Conservation (phyloP, 345 rosid species). For the Salix purpurea region DNA sequence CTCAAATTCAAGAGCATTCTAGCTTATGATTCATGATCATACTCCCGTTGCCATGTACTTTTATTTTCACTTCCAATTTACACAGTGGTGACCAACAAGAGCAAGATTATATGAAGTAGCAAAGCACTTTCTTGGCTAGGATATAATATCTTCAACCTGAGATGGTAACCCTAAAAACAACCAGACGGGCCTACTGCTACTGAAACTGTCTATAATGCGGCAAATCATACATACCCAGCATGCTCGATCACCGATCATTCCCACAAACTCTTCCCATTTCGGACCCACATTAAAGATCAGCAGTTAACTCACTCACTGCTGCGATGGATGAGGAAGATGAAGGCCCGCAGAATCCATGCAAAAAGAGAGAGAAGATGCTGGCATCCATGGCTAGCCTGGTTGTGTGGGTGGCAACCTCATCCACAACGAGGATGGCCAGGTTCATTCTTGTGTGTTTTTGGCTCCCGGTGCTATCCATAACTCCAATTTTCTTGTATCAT, state of each 20-base stretch:
- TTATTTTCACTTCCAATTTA: too few relatives aligned
- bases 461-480: background rate
- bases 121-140: too few relatives aligned
- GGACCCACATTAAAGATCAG: background rate
- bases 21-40: too few relatives aligned
- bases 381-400: background rate
- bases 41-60: too few relatives aligned
- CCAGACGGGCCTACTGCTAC: background rate
- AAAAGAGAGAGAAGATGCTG: background rate
- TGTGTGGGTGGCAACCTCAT: conserved; percentile 21
- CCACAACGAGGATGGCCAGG: background rate
- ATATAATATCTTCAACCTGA: background rate
- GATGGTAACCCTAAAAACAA: background rate
- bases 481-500: background rate
- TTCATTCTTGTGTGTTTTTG: background rate
- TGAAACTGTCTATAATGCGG: too few relatives aligned
- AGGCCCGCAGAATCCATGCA: conserved; percentile 1
- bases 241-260: background rate
- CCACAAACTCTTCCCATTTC: background rate
- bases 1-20: too few relatives aligned
- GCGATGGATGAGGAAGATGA: background rate
- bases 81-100: too few relatives aligned
- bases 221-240: background rate
- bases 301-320: background rate
- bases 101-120: too few relatives aligned